A percentile compares a stretch with the other conserved stretches of the same genome.
phyloP scores from a whole-genome alignment of 768 basidiomycete species.

The Amyloporia xantha region DNA sequence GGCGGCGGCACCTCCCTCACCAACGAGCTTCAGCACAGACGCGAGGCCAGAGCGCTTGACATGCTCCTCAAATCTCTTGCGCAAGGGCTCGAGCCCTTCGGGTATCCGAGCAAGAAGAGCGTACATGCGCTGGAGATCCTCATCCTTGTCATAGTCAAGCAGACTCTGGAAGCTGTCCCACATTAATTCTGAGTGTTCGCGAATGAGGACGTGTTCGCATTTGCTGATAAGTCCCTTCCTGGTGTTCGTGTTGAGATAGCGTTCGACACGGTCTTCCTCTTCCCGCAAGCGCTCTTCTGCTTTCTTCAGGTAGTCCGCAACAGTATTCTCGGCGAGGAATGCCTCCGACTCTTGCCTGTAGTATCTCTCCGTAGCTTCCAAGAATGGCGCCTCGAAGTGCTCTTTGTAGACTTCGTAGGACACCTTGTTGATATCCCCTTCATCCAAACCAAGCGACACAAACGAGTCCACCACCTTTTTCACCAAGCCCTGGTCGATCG shows the following conservation, averaged over 20 bases:
- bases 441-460: slow-evolving; percentile 90
- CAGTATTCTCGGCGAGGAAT: slow-evolving; percentile 81
- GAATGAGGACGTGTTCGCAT: slow-evolving; percentile 91
- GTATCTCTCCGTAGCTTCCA: slow-evolving; percentile 82
- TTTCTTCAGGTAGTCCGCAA: slow-evolving; percentile 93
- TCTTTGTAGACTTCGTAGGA: slow-evolving; percentile 92
- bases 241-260: slow-evolving; percentile 86
- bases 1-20: slow-evolving; percentile 37
- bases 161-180: slow-evolving; percentile 89
- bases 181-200: slow-evolving; percentile 77
- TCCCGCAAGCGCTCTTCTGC: slow-evolving; percentile 89
- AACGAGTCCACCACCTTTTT: slow-evolving; percentile 95
- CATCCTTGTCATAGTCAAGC: slow-evolving; percentile 89
- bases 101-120: slow-evolving; percentile 81
- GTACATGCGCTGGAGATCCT: slow-evolving; percentile 95
- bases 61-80: slow-evolving; percentile 91
- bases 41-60: slow-evolving; percentile 88
- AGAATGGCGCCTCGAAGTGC: slow-evolving; percentile 85
- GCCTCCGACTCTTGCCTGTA: slow-evolving; percentile 89
- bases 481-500: slow-evolving; percentile 85
- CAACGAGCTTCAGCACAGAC: slow-evolving; percentile 69
- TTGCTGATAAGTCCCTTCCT: slow-evolving; percentile 71
- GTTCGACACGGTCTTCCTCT: slow-evolving; percentile 92
- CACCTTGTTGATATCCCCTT: slow-evolving; percentile 84
- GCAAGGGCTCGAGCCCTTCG: slow-evolving; percentile 83